Percentiles rank a stretch among this genome's conserved stretches.
phyloP scores from a whole-genome alignment of 306 rosid genomes.

The Cucumis sativus region DNA sequence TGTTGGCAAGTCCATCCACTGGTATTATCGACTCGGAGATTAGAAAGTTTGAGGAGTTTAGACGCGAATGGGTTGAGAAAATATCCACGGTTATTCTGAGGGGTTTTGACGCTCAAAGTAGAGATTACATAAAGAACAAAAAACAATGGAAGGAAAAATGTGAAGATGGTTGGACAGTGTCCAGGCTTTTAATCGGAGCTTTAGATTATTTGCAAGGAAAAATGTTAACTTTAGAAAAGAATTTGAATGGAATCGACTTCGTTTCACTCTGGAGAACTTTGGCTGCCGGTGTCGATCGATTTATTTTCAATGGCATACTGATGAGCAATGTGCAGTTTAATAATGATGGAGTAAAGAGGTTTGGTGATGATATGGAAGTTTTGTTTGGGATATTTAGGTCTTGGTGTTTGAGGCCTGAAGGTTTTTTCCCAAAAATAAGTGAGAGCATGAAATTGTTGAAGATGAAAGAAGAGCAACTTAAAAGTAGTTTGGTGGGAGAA shows the following conservation, averaged over 20 bases:
- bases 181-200: constrained; percentile 55
- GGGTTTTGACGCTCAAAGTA: constrained; percentile 65
- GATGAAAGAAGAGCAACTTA: constrained; percentile 35
- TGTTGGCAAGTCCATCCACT: constrained; percentile 22
- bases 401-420: constrained; percentile 87
- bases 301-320: constrained; percentile 41
- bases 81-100: constrained; percentile 60
- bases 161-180: constrained; percentile 74
- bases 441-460: constrained; percentile 72
- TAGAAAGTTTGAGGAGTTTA: constrained; percentile 50
- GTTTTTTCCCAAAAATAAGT: constrained; percentile 62
- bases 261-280: constrained; percentile 79
- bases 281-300: constrained; percentile 62
- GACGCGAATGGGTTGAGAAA: constrained; percentile 68
- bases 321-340: constrained; percentile 50
- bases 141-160: constrained; percentile 77
- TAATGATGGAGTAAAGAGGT: constrained; percentile 55
- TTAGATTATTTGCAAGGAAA: constrained; percentile 67
- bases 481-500: constrained; percentile 35
- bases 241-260: constrained; percentile 58
- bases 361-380: constrained; percentile 51
- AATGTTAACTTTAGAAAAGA: constrained; percentile 40
- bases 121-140: constrained; percentile 69
- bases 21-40: constrained; percentile 57
- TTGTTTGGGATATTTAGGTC: constrained; percentile 67